phyloP scores from a whole-genome alignment of 805 yeast species.

The Allodekkera sacchari region DNA sequence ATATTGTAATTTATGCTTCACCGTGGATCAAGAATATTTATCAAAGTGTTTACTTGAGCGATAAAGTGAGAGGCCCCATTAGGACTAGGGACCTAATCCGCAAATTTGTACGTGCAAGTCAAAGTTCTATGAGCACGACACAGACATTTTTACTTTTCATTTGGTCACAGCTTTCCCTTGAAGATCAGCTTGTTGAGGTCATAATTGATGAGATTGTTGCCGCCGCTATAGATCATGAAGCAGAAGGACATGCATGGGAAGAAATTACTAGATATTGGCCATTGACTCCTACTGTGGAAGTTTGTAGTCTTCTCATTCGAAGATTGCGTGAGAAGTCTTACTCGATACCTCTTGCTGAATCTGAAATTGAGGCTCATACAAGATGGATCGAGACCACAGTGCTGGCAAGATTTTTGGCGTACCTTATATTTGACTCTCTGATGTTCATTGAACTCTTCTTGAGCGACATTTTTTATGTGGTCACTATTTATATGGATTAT shows the following conservation, averaged over 20 bases:
- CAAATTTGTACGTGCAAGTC: slow-evolving; percentile 51
- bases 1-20: slow-evolving; percentile 44
- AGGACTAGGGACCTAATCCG: slow-evolving; percentile 53
- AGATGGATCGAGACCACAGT: slow-evolving; percentile 69
- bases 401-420: slow-evolving; percentile 52
- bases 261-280: slow-evolving; percentile 55
- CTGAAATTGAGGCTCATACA: slow-evolving; percentile 40
- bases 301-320: slow-evolving; percentile 56
- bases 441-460: slow-evolving; percentile 53
- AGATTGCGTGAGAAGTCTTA: slow-evolving; percentile 48
- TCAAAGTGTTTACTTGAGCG: slow-evolving; percentile 43
- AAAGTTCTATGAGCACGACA: slow-evolving; percentile 37
- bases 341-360: slow-evolving; percentile 35
- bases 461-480: slow-evolving; percentile 63
- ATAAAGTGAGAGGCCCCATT: slow-evolving; percentile 52
- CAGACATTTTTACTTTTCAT: slow-evolving; percentile 49
- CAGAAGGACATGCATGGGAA: slow-evolving; percentile 66
- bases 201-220: slow-evolving; percentile 68
- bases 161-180: slow-evolving; percentile 61
- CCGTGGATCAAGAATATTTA: slow-evolving; percentile 74
- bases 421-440: slow-evolving; percentile 63
- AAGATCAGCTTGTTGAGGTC: slow-evolving; percentile 46
- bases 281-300: slow-evolving; percentile 59
- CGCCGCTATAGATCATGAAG: slow-evolving; percentile 66
- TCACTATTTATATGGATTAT: slow-evolving; percentile 51